phyloP scores from a whole-genome alignment of 1,284 basidiomycete genomes.

The Cerioporus squamosus region DNA sequence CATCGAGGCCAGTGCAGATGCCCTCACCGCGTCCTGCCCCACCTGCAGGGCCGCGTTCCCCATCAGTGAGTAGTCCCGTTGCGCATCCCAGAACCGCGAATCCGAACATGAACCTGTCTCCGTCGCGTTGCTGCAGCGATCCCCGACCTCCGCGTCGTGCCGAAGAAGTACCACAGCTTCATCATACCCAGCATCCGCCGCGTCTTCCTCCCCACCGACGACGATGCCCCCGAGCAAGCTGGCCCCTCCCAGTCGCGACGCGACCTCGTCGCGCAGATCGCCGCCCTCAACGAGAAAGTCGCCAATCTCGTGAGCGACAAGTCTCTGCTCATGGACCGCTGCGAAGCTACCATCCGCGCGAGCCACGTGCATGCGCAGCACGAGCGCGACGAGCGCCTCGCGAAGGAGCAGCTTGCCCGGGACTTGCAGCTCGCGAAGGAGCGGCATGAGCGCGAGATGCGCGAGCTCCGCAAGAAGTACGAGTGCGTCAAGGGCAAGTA shows the following conservation, averaged over 20 bases:
- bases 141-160: constrained; percentile 55
- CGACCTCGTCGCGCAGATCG: constrained; percentile 32
- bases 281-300: constrained; percentile 40
- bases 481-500: constrained; percentile 32
- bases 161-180: constrained; percentile 62
- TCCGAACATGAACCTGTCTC: background rate
- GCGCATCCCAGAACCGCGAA: background rate
- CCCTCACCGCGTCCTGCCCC: constrained; percentile 53
- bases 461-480: constrained; percentile 38
- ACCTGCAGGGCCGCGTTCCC: constrained; percentile 60
- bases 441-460: constrained; percentile 30
- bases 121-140: constrained; percentile 28
- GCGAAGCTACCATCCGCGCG: constrained; percentile 39
- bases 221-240: constrained; percentile 18
- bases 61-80: constrained; percentile 45
- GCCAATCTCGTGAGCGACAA: constrained; percentile 43
- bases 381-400: constrained; percentile 38
- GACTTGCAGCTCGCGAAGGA: constrained; percentile 33
- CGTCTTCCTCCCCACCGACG: constrained; percentile 51
- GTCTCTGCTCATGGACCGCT: constrained; percentile 43
- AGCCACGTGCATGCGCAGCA: constrained; percentile 37
- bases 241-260: constrained; percentile 3
- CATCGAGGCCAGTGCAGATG: constrained; percentile 47
- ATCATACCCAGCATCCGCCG: constrained; percentile 59
- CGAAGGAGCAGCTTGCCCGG: constrained; percentile 33